A percentile compares a stretch with the other conserved stretches of the same genome.
These are phyloP conservation scores for Colletotrichum graminicola DNA, from an alignment of 2,329 filamentous ascomycete species.

Conservation along the genomic window DNA sequence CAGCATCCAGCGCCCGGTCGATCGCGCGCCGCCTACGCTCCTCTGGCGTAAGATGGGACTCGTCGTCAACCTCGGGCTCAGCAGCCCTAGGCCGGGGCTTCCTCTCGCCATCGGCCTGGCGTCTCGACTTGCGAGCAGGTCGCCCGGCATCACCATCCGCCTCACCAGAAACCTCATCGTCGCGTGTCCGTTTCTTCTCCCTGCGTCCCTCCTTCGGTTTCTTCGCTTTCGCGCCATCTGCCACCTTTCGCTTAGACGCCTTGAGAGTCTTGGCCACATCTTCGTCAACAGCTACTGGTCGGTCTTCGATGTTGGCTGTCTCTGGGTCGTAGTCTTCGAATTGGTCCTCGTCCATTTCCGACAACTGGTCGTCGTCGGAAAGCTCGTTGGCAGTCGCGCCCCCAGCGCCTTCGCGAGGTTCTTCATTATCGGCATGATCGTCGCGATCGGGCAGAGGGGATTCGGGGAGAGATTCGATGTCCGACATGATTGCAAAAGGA, in stretches of 20 bases:
- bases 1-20: conserved; percentile 88
- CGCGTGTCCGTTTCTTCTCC: conserved; percentile 72
- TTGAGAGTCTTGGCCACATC: conserved; percentile 74
- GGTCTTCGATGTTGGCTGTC: conserved; percentile 72
- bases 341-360: conserved; percentile 77
- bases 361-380: conserved; percentile 70
- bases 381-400: conserved; percentile 56
- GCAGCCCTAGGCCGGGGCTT: conserved; percentile 59
- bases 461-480: conserved; percentile 57
- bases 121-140: conserved; percentile 60
- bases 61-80: conserved; percentile 73
- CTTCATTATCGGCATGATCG: conserved; percentile 56
- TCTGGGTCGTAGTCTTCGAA: conserved; percentile 78
- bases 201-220: conserved; percentile 82
- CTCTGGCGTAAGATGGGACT: conserved; percentile 85
- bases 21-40: conserved; percentile 87
- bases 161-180: conserved; percentile 63
- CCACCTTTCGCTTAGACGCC: conserved; percentile 74
- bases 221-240: conserved; percentile 72
- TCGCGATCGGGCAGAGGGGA: conserved; percentile 49
- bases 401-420: conserved; percentile 53
- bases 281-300: conserved; percentile 76
- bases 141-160: conserved; percentile 58
- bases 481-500: conserved; percentile 56
- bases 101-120: conserved; percentile 58